phyloP scores from a whole-genome alignment of 2,329 filamentous ascomycete genomes.

The Colletotrichum cuscutae region DNA sequence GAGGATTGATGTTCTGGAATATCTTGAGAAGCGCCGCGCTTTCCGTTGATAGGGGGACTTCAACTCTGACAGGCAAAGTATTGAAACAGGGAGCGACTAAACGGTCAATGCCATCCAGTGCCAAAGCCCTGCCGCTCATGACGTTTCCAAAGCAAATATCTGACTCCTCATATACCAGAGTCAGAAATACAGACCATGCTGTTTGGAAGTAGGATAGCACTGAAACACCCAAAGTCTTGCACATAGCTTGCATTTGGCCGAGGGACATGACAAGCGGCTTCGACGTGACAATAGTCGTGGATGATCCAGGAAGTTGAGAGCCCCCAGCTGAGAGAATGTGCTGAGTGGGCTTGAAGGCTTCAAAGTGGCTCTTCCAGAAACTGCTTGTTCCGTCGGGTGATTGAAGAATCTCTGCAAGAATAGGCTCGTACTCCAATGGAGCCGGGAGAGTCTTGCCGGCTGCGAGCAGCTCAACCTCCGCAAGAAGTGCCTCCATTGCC shows the following conservation, averaged over 20 bases:
- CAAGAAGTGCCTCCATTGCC: slow-evolving; percentile 75
- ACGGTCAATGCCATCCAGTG: slow-evolving; percentile 72
- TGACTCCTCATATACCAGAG: slow-evolving; percentile 60
- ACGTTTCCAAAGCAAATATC: slow-evolving; percentile 92
- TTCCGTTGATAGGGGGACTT: slow-evolving; percentile 57
- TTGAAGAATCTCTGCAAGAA: slow-evolving; percentile 68
- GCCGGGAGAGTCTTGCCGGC: slow-evolving; percentile 55
- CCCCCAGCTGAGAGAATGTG: background rate
- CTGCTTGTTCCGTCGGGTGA: slow-evolving; percentile 59
- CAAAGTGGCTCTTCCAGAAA: slow-evolving; percentile 75
- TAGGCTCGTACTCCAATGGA: slow-evolving; percentile 68
- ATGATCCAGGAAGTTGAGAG: no score
- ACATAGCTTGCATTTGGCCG: slow-evolving; percentile 56
- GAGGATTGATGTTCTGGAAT: slow-evolving; percentile 70
- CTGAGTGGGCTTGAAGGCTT: slow-evolving; percentile 54
- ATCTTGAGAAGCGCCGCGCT: slow-evolving; percentile 68
- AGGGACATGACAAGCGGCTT: slow-evolving; percentile 45
- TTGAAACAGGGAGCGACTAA: slow-evolving; percentile 95
- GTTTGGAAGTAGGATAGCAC: slow-evolving; percentile 77
- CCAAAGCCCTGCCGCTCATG: slow-evolving; percentile 78
- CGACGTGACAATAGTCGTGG: background rate
- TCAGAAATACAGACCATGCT: slow-evolving; percentile 75
- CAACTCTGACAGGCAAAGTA: slow-evolving; percentile 77
- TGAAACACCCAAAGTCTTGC: slow-evolving; percentile 66
- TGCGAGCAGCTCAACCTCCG: slow-evolving; percentile 74